phyloP scores from a whole-genome alignment of 1,284 basidiomycete species.

The Ganoderma multipileum region DNA sequence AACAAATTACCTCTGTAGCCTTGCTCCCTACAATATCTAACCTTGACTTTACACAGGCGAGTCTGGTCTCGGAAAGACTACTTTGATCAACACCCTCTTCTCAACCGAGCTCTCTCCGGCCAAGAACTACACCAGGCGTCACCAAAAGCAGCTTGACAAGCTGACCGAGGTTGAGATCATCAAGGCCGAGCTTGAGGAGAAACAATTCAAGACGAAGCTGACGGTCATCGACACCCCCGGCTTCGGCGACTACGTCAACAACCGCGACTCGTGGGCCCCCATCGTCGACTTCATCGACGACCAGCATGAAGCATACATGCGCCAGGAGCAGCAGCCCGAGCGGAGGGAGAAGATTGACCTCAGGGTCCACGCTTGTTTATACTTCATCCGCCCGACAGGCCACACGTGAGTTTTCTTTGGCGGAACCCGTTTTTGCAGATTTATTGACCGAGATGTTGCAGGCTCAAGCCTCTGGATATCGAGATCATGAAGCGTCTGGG shows the following conservation, averaged over 20 bases:
- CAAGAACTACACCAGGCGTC: slow-evolving; percentile 92
- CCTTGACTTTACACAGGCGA: slow-evolving; percentile 67
- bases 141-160: slow-evolving; percentile 98
- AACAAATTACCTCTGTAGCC: background rate
- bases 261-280: slow-evolving; percentile 97
- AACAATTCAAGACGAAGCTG: slow-evolving; percentile 99
- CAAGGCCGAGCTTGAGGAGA: slow-evolving; percentile 98
- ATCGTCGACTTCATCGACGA: slow-evolving; percentile 99
- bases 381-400: slow-evolving; percentile 96
- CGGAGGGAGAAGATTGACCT: slow-evolving; percentile 93
- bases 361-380: slow-evolving; percentile 96
- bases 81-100: slow-evolving; percentile 98
- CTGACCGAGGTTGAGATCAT: slow-evolving; percentile 97
- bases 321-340: slow-evolving; percentile 98
- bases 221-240: slow-evolving; percentile 99
- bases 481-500: slow-evolving; percentile 99
- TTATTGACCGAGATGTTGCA: slow-evolving; percentile 39
- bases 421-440: background rate
- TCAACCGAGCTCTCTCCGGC: slow-evolving; percentile 93
- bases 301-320: slow-evolving; percentile 99
- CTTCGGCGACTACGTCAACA: slow-evolving; percentile 99
- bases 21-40: background rate
- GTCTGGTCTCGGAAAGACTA: slow-evolving; percentile 94
- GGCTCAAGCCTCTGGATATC: slow-evolving; percentile 97
- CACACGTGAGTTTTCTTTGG: slow-evolving; percentile 76